Percentiles rank a stretch among this genome's conserved stretches.
These are phyloP conservation scores for Barbarea vulgaris DNA, from an alignment of 345 rosid genomes.

Conservation along the genomic window DNA sequence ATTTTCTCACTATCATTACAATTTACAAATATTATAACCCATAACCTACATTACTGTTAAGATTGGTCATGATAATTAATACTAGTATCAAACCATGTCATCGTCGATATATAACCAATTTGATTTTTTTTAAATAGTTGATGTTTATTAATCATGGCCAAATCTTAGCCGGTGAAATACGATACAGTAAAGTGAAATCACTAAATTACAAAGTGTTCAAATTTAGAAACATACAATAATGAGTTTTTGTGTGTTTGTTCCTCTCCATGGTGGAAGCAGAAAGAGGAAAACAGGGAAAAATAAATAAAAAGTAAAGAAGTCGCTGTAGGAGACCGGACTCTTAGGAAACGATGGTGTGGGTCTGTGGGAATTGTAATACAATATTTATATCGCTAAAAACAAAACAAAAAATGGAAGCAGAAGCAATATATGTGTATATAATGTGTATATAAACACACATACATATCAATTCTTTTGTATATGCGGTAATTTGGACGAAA, in stretches of 20 bases:
- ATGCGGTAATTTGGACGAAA: slow-evolving; percentile 29
- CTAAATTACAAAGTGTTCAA: slow-evolving; percentile 22
- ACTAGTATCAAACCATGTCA: background rate
- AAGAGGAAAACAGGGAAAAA: slow-evolving; percentile 6
- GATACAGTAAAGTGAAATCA: background rate
- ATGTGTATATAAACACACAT: background rate
- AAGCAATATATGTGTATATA: background rate
- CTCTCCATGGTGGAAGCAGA: slow-evolving; percentile 31
- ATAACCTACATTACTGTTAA: background rate
- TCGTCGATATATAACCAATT: background rate
- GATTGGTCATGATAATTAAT: background rate
- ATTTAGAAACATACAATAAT: slow-evolving; percentile 21
- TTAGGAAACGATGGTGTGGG: slow-evolving; percentile 29
- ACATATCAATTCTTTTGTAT: slow-evolving; percentile 13
- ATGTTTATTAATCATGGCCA: background rate
- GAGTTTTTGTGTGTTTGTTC: slow-evolving; percentile 22
- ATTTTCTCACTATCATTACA: background rate
- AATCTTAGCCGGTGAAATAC: background rate
- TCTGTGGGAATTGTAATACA: slow-evolving; percentile 24
- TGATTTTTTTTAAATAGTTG: background rate
- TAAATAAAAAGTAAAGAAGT: slow-evolving; percentile 9
- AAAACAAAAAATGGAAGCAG: background rate
- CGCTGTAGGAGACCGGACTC: slow-evolving; percentile 38
- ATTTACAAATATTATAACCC: background rate
- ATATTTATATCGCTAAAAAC: background rate